phyloP scores from a whole-genome alignment of 805 yeast species.

The Yarrowia sp. region DNA sequence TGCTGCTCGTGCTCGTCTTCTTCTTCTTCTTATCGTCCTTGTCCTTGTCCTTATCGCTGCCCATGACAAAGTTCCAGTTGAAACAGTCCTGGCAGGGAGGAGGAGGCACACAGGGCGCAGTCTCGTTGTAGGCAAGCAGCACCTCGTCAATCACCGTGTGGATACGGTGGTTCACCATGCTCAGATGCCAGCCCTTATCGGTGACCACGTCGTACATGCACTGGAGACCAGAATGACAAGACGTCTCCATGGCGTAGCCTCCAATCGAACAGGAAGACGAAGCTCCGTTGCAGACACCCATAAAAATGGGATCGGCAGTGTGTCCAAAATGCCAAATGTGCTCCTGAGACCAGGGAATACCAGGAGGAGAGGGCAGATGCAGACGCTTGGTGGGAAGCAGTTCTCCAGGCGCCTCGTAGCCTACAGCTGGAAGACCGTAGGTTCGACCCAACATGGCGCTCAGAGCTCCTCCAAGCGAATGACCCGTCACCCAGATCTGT shows the following conservation, averaged over 20 bases:
- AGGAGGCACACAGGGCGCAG: conserved; percentile 75
- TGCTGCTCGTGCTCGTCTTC: conserved; percentile 19
- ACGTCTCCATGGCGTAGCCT: conserved; percentile 97
- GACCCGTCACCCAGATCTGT: conserved; percentile 91
- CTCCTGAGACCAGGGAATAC: conserved; percentile 76
- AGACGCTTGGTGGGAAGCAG: conserved; percentile 79
- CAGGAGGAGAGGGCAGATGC: conserved; percentile 94
- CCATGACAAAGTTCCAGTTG: conserved; percentile 76
- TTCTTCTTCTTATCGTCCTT: conserved; percentile 29
- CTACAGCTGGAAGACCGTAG: conserved; percentile 85
- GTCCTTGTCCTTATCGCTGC: conserved; percentile 38
- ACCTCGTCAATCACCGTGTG: conserved; percentile 89
- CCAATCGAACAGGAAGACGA: conserved; percentile 86
- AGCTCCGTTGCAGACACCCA: conserved; percentile 97
- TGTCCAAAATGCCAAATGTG: conserved; percentile 95
- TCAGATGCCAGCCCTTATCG: conserved; percentile 91
- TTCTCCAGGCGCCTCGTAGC: conserved; percentile 95
- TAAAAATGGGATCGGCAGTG: conserved; percentile 94
- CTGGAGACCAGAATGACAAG: conserved; percentile 87
- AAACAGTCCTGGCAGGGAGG: conserved; percentile 90
- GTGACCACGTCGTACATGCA: conserved; percentile 89
- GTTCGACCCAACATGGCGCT: conserved; percentile 85
- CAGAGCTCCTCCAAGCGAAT: conserved; percentile 90
- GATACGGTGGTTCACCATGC: conserved; percentile 84
- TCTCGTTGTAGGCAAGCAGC: conserved; percentile 70